Base-by-base conservation (phyloP, 805 yeast genomes). In the Blastobotrys chiropterorum region DNA sequence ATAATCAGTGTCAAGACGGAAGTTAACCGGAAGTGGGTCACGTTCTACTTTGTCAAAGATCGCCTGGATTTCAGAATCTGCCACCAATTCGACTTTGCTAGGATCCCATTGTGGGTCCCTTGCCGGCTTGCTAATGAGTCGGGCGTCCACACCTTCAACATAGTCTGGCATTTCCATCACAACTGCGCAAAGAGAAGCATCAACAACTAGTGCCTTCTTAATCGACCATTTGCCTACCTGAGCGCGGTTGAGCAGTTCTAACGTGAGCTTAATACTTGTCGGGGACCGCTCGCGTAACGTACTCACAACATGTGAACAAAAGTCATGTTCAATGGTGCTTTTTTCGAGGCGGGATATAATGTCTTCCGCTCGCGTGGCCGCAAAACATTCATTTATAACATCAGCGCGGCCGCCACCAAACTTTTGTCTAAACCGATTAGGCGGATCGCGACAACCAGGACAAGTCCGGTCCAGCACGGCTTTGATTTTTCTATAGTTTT, bases 381-480 rank as follows among this genome's bases (percentile, higher is more conserved):
- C 67, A 66, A 90, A 92, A 41, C 86, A 81, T 19, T 64, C 64
- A 62, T 87, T 94, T 61, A 92, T 83, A 20, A 82, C 72, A 46
- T 70, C 66, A 47, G 11, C 34, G 5, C 34, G 34, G 8, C 11
- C 34, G 11, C 8, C 8, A 26, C 34, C 34, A 11, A 26, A 26
- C 11, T 26, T 26, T 6, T 5, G 34, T 26, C 8, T 26, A 26
- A 6, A 26, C 5, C 11, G 8, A 6, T 26, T 11, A 5, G 34
- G 34, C 34, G 34, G 34, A 5, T 26, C 8, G 34, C 8, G 34
- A 26, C 8, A 11, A 26, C 11, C n/a, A n/a, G n/a, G 81, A 14
- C 83, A 71, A 64, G 80, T 90, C 65, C 88, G 95, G 62, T 87
- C 88, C 53, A 90, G 78, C 3, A 89, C 79, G 47, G 74, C 74